Evolutionary conservation across 2,329 filamentous ascomycete species (phyloP), one percentile per base, ranked within the genome.

Genomic region (Trichoderma koningiopsis): DNA sequence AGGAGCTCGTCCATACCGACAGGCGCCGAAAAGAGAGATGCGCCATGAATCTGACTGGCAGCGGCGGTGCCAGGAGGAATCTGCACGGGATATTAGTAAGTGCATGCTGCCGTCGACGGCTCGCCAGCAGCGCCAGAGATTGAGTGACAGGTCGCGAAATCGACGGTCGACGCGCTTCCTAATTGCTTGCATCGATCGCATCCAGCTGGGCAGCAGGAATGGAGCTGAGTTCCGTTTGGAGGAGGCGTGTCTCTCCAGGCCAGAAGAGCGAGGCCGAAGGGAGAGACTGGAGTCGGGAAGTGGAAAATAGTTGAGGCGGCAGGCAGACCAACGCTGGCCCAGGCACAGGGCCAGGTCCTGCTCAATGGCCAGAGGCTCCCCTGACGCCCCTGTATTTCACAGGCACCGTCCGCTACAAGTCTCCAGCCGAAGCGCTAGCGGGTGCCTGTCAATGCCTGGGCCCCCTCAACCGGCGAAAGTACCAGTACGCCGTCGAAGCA

Each of bases 341-440:
- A 27, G 40, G 40, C 40, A 43, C 40, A n/a, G 7, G 40, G 16
- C 40, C 40, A 43, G 40, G 37, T 56, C 47, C 47, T 13, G 43
- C 19, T 49, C 22, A 16, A 13, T 49, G n/a, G 14, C 33, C 49
- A 33, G 53, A 65, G 52, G 62, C 19, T 58, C 65, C 65, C 65
- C 64, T 68, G 57, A 52, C 2, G 56, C 57, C 64, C 64, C 65
- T 68, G 65, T 68, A 60, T 57, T 40, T 11, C 31, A 66, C 52
- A 66, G 62, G 53, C 62, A 43, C 37, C 53, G 62, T 53, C 60
- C 62, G 56, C 27, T 56, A 40, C n/a, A 35, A 47, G n/a, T n/a
- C 59, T 62, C 40, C 59, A 62, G 19, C 62, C 62, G 53, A 57
- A 22, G 52, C 22, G 49, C 61, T 37, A 43, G 19, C 40, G 40